Conservation (phyloP, 768 basidiomycete genomes). For the Lactifluus rugatus region DNA sequence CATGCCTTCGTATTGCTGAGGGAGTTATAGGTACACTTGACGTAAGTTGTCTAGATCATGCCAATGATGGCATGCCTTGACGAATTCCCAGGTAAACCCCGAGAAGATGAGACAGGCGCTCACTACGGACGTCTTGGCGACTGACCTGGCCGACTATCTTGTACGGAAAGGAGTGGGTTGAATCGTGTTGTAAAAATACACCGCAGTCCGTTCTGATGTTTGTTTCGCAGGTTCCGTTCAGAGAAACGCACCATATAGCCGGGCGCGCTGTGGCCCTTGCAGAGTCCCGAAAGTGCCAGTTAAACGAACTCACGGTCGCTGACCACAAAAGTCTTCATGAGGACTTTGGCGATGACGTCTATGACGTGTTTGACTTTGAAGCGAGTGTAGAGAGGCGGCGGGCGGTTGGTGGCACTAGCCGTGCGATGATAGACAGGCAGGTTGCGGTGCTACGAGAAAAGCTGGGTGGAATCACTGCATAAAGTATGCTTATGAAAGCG, state of each 20-base stretch:
- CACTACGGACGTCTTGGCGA: constrained; percentile 97
- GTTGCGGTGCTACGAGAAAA: constrained; percentile 62
- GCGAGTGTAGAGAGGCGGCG: constrained; percentile 86
- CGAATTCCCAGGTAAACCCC: constrained; percentile 56
- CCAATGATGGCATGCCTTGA: neutral
- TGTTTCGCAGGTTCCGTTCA: constrained; percentile 76
- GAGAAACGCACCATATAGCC: constrained; percentile 97
- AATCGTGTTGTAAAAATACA: neutral
- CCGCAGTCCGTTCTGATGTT: constrained; percentile 4
- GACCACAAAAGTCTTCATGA: constrained; percentile 71
- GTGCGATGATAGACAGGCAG: constrained; percentile 76
- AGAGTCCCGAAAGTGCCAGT: constrained; percentile 68
- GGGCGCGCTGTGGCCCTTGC: constrained; percentile 94
- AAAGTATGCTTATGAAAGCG: neutral
- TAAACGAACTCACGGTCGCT: constrained; percentile 68
- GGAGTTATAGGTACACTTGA: constrained; percentile 89
- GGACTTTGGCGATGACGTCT: constrained; percentile 75
- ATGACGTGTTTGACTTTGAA: constrained; percentile 87
- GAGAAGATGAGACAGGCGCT: constrained; percentile 85
- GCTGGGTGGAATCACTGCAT: constrained; percentile 29
- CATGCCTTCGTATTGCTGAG: constrained; percentile 85
- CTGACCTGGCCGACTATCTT: constrained; percentile 97
- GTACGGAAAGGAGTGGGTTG: constrained; percentile 90
- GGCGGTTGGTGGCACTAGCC: constrained; percentile 87
- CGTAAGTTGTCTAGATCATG: constrained; percentile 34